A percentile compares a stretch with the other conserved stretches of the same genome.
phyloP scores from a whole-genome alignment of 352 stramenopile species.

The Phytophthora melonis region DNA sequence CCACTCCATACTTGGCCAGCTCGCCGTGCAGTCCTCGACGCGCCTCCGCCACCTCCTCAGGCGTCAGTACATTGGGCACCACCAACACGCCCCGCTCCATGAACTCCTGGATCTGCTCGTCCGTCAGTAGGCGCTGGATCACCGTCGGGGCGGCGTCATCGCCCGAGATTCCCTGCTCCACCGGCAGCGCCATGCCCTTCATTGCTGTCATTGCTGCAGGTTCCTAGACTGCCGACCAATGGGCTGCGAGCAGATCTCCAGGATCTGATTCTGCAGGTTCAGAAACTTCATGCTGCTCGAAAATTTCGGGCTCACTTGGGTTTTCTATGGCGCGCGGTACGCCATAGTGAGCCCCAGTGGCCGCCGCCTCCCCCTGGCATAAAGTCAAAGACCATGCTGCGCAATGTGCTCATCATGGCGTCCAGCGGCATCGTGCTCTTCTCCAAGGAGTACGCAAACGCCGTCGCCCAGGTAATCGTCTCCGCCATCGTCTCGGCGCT shows the following conservation, averaged over 20 bases:
- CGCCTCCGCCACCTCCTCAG: conserved; percentile 63
- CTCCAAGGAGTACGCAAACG: conserved; percentile 92
- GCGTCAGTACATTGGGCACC: conserved; percentile 73
- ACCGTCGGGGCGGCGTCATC: conserved; percentile 21
- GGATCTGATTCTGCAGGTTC: conserved; percentile 23
- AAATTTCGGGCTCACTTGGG: conserved; percentile 18
- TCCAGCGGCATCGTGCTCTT: conserved; percentile 94
- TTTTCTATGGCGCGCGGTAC: conserved; percentile 6
- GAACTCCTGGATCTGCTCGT: conserved; percentile 75
- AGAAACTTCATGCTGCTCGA: conserved; percentile 9
- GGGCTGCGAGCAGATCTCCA: neutral
- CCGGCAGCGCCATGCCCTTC: neutral
- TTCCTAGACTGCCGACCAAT: conserved; percentile 17
- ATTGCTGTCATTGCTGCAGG: conserved; percentile 25
- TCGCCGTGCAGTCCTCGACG: conserved; percentile 68
- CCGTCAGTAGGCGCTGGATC: conserved; percentile 50
- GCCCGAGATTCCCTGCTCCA: conserved; percentile 24
- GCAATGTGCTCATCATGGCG: conserved; percentile 94
- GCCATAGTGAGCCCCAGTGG: conserved; percentile 5
- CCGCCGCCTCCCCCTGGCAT: conserved; percentile 24
- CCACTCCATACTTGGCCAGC: conserved; percentile 77
- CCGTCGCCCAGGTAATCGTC: conserved; percentile 74
- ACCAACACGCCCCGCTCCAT: conserved; percentile 74
- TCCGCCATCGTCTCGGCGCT: conserved; percentile 1
- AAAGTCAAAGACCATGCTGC: conserved; percentile 77